These are phyloP conservation scores for Chlamydomonas applanata DNA, from an alignment of 139 green algal species.

Conservation along the genomic window DNA sequence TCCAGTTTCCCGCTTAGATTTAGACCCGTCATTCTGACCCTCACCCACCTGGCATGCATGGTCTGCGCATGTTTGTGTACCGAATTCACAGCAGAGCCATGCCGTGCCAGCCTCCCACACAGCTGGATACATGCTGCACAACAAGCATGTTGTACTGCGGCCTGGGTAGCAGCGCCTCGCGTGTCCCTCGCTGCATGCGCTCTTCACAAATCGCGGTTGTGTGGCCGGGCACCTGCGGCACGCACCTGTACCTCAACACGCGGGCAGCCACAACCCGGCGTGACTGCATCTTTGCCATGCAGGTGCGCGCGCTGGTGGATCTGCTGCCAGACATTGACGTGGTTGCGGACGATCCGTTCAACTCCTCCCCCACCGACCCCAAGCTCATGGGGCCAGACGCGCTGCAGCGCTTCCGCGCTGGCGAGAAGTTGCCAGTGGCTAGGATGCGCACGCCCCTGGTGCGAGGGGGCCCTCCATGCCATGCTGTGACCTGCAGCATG, in stretches of 20 bases:
- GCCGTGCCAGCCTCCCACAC: no score
- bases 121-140: not conserved
- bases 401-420: conserved; percentile 41
- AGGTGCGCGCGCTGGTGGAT: conserved; percentile 78
- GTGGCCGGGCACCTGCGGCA: not conserved
- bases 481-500: conserved; percentile 7
- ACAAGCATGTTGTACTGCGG: no score
- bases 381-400: conserved; percentile 81
- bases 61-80: no score
- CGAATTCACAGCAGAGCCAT: no score
- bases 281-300: not conserved
- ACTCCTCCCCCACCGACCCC: conserved; percentile 75
- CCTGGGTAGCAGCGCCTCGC: not conserved
- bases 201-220: not conserved
- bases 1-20: not conserved
- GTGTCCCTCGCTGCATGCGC: not conserved
- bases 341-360: conserved; percentile 78
- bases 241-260: not conserved
- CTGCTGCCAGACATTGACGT: conserved; percentile 83
- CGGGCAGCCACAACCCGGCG: no score
- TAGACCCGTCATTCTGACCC: not conserved
- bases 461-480: conserved; percentile 5
- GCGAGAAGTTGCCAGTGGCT: conserved; percentile 49
- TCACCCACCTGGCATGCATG: not conserved
- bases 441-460: conserved; percentile 66